phyloP scores from a whole-genome alignment of 2,329 filamentous ascomycete genomes.

The Tolypocladium inflatum region DNA sequence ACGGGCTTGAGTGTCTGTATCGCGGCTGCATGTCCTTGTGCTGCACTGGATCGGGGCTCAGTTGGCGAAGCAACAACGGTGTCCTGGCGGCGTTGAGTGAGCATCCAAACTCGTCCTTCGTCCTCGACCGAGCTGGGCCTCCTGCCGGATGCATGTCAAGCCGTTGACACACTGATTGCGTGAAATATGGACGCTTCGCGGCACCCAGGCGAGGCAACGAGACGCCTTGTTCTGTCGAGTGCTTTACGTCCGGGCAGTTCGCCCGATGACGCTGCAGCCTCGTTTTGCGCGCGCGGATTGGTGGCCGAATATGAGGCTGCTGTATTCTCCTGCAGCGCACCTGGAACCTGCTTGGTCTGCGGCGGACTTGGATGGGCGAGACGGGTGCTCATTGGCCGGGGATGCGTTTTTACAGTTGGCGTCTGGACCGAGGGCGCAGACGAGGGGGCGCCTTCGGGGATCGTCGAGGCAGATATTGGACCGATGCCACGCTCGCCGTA shows the following conservation, averaged over 20 bases:
- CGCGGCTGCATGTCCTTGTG: background rate
- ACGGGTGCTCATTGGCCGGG: background rate
- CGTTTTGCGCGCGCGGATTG: background rate
- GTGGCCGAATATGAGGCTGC: background rate
- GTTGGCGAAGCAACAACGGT: background rate
- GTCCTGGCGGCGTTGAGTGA: background rate
- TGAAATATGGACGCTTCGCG: background rate
- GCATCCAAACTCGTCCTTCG: background rate
- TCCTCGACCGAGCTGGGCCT: background rate
- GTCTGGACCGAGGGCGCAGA: background rate
- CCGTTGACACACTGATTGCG: background rate
- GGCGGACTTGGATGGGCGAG: background rate
- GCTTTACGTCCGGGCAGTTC: background rate
- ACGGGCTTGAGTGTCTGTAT: background rate
- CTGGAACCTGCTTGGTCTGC: background rate
- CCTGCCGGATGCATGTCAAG: background rate
- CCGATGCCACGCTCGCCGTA: background rate
- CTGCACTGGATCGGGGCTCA: background rate
- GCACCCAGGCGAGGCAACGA: background rate
- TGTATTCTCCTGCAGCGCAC: background rate
- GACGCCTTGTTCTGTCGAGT: background rate
- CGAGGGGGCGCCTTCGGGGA: background rate
- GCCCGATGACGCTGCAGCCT: background rate
- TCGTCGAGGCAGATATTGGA: background rate
- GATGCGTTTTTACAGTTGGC: background rate